These are phyloP conservation scores for Colletotrichum tabaci DNA, from an alignment of 2,329 filamentous ascomycete genomes.

Conservation along the genomic window DNA sequence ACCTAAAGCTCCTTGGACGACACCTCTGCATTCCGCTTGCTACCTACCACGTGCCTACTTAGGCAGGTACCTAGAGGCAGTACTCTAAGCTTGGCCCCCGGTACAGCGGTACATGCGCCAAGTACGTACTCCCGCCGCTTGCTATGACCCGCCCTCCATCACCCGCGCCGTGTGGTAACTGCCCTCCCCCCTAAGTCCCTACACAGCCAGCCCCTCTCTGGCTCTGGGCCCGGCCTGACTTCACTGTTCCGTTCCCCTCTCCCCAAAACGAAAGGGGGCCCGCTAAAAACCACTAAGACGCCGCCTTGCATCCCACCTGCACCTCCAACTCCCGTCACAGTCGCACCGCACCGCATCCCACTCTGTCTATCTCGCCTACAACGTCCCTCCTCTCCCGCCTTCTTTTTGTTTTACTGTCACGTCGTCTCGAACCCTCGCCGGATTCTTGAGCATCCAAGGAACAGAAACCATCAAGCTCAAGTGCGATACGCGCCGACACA, in stretches of 20 bases:
- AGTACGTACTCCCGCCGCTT: slow-evolving; percentile 24
- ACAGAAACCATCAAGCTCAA: not conserved
- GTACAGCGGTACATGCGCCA: not conserved
- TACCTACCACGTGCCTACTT: not conserved
- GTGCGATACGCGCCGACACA: slow-evolving; percentile 47
- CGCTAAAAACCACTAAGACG: slow-evolving; percentile 39
- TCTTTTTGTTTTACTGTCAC: slow-evolving; percentile 12
- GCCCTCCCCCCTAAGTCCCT: slow-evolving; percentile 4
- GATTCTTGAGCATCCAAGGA: not conserved
- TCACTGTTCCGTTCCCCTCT: slow-evolving; percentile 28
- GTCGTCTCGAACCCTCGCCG: not conserved
- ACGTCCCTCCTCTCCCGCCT: slow-evolving; percentile 29
- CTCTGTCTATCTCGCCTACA: slow-evolving; percentile 19
- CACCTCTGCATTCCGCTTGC: not conserved
- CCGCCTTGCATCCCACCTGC: slow-evolving; percentile 37
- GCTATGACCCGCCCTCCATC: slow-evolving; percentile 7
- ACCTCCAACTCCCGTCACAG: slow-evolving; percentile 40
- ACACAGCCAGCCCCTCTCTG: slow-evolving; percentile 1
- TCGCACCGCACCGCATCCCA: slow-evolving; percentile 38
- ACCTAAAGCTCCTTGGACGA: not conserved
- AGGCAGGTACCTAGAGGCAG: too few relatives aligned
- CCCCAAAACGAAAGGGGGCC: slow-evolving; percentile 39
- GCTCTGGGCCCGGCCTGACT: slow-evolving; percentile 29
- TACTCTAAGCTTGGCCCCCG: not conserved
- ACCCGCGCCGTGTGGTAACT: slow-evolving; percentile 7